These are phyloP conservation scores for Iodosphaeria phyllophila DNA, from an alignment of 2,329 filamentous ascomycete genomes.

Conservation along the genomic window DNA sequence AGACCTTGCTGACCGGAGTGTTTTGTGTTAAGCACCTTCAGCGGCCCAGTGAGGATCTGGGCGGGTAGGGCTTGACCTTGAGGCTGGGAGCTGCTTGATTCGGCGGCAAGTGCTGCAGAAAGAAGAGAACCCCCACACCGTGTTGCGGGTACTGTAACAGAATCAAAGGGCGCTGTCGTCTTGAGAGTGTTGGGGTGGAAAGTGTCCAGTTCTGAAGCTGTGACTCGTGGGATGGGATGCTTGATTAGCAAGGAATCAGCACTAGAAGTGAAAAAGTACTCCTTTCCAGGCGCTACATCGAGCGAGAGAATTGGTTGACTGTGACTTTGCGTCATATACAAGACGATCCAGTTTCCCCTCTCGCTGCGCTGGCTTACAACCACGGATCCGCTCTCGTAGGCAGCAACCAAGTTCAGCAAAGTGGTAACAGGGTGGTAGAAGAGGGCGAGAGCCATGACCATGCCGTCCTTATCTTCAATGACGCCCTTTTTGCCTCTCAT, in stretches of 20 bases:
- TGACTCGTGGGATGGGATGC: slow-evolving; percentile 39
- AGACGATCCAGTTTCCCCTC: slow-evolving; percentile 22
- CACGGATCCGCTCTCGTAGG: slow-evolving; percentile 71
- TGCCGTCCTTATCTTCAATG: slow-evolving; percentile 39
- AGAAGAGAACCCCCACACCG: slow-evolving; percentile 9
- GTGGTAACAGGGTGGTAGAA: slow-evolving; percentile 27
- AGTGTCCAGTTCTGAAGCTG: slow-evolving; percentile 2
- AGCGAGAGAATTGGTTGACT: slow-evolving; percentile 69
- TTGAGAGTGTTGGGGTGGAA: background rate
- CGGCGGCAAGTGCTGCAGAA: slow-evolving; percentile 10
- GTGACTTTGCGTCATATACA: slow-evolving; percentile 52
- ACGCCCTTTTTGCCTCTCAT: slow-evolving; percentile 19
- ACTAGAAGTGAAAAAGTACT: slow-evolving; percentile 58
- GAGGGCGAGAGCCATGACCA: slow-evolving; percentile 72
- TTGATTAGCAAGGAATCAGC: slow-evolving; percentile 67
- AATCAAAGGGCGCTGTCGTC: background rate
- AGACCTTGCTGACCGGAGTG: slow-evolving; percentile 83
- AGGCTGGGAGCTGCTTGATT: slow-evolving; percentile 5
- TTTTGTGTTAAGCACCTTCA: slow-evolving; percentile 55
- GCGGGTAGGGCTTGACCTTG: slow-evolving; percentile 3
- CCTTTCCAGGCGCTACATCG: slow-evolving; percentile 27
- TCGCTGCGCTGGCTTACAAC: slow-evolving; percentile 39
- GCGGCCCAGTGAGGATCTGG: slow-evolving; percentile 21
- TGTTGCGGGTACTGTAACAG: background rate
- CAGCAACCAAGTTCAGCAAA: slow-evolving; percentile 50